Base-by-base conservation (phyloP, 2,329 filamentous ascomycete species). In the Daldinia sp. region DNA sequence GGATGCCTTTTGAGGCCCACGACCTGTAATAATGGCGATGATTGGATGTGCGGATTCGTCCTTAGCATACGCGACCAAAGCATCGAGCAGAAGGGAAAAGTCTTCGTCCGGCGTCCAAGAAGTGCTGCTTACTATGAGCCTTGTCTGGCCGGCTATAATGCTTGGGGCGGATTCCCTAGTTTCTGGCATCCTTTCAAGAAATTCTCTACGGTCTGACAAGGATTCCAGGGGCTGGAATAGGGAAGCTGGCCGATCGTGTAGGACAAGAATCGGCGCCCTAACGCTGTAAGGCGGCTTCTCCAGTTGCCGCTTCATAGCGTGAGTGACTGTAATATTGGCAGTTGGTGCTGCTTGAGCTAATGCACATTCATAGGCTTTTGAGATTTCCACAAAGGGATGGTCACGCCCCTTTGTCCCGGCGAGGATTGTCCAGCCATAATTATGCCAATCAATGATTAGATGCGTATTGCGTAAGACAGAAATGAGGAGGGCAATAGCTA, bases 71-170 rank as follows among this genome's bases (percentile, higher is more conserved):
- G 80, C 77, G 9, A 92, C 87, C 0, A 99, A 82, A 0, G 93
- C 94, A 51, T 93, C 88, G 3, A 99, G 89, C 2, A 99, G 84
- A 3, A 99, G 78, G 0, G 88, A 89, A 75, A 99, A 98, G 77
- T 99, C 94, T 76, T 99, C 95, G 72, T 99, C 95, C 0, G 93
- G 87, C 0, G 95, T 99, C 95, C 95, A 99, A 9, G 94, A 97
- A 0, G 95, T 99, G 60, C 93, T 95, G 78, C 92, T 96, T 34
- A 98, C 92, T 6, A 99, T 79, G 2, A 99, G 83, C 27, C 85
- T 87, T 55, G 86, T 85, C 7, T 80, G 80, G 4, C 86, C 85
- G 13, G 81, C 78, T 19, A 86, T 73, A 29, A 94, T 85, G 52
- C 85, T 80, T 6, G 84, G 74, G 0, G 87, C 87, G 49, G 90